phyloP scores from a whole-genome alignment of 2,329 filamentous ascomycete species.

The Botrytis sinoallii region DNA sequence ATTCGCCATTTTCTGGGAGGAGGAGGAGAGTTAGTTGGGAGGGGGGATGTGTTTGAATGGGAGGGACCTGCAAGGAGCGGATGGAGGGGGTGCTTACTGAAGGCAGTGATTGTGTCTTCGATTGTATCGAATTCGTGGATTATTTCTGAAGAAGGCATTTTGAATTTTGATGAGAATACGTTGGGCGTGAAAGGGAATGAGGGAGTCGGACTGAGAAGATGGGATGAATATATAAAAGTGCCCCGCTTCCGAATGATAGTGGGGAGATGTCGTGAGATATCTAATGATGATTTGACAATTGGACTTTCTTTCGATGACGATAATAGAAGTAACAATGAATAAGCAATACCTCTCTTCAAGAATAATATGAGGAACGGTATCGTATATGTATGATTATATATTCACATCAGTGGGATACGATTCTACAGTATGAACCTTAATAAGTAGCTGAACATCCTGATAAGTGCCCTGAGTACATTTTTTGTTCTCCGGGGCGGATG shows the following conservation, averaged over 20 bases:
- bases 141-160: constrained; percentile 35
- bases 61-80: neutral
- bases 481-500: neutral
- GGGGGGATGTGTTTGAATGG: constrained; percentile 15
- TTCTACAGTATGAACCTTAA: neutral
- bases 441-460: neutral
- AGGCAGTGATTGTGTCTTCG: constrained; percentile 61
- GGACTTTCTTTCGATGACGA: neutral
- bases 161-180: neutral
- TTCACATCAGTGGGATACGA: neutral
- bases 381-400: neutral
- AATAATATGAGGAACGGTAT: neutral
- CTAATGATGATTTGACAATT: neutral
- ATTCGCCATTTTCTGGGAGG: constrained; percentile 69
- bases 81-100: constrained; percentile 48
- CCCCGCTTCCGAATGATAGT: constrained; percentile 17
- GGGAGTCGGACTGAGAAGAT: neutral
- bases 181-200: neutral
- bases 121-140: constrained; percentile 58
- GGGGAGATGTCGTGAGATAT: constrained; percentile 12
- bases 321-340: neutral
- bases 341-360: neutral
- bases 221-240: constrained; percentile 14
- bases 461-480: neutral
- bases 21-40: constrained; percentile 19